These are phyloP conservation scores for Aspergillus wentii DNA, from an alignment of 495 filamentous ascomycete genomes.

Conservation along the genomic window DNA sequence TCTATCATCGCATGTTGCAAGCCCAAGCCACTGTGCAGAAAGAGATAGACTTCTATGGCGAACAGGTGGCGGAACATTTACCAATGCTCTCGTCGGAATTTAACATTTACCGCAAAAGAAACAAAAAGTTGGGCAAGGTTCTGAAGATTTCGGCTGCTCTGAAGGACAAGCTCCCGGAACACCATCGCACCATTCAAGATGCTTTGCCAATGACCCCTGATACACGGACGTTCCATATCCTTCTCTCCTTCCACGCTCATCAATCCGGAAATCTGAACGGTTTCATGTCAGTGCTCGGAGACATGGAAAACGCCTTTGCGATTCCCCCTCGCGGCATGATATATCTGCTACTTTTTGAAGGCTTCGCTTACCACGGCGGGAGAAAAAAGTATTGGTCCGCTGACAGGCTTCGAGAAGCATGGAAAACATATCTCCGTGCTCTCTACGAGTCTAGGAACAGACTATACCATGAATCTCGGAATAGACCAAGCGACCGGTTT, in stretches of 20 bases:
- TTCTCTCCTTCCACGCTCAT: conserved; percentile 33
- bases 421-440: conserved; percentile 41
- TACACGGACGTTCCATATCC: conserved; percentile 41
- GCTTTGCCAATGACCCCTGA: conserved; percentile 36
- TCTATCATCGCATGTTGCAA: conserved; percentile 75
- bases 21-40: conserved; percentile 26
- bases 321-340: conserved; percentile 37
- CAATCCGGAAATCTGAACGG: conserved; percentile 30
- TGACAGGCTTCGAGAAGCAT: conserved; percentile 44
- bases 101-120: conserved; percentile 21
- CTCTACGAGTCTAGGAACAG: conserved; percentile 53
- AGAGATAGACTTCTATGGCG: conserved; percentile 8
- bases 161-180: conserved; percentile 21
- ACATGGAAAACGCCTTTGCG: conserved; percentile 36
- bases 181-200: conserved; percentile 33
- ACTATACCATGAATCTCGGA: conserved; percentile 50
- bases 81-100: conserved; percentile 25
- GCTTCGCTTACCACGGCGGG: conserved; percentile 69
- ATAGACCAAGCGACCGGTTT: conserved; percentile 34
- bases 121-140: conserved; percentile 26
- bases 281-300: conserved; percentile 30
- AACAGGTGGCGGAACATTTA: conserved; percentile 10
- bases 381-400: conserved; percentile 60
- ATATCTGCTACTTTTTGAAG: conserved; percentile 58
- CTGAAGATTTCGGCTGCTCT: conserved; percentile 31